Evolutionary conservation across 176 grass and related monocot genomes (phyloP).

Genomic region (Thinopyrum elongatum): DNA sequence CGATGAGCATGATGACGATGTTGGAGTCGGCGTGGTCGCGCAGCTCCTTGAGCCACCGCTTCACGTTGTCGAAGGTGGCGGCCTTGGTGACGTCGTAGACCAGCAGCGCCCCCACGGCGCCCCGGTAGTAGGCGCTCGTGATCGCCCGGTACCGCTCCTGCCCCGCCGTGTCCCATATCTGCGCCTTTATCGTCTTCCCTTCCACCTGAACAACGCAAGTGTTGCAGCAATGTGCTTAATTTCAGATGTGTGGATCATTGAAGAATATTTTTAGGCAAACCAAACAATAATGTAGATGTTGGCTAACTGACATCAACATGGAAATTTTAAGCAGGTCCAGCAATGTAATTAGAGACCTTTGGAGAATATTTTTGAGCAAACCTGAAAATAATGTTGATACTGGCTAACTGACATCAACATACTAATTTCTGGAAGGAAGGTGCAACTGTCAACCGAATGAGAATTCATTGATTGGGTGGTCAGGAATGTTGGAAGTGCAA

Average conservation of each 20-base stretch:
- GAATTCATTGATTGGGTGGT: not conserved
- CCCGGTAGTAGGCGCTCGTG: constrained; percentile 83
- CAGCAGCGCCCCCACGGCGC: constrained; percentile 66
- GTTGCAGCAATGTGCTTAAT: not conserved
- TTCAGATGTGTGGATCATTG: not conserved
- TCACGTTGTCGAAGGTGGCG: constrained; percentile 53
- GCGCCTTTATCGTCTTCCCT: constrained; percentile 63
- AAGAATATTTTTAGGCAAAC: not conserved
- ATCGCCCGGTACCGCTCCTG: constrained; percentile 77
- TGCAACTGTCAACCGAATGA: not conserved
- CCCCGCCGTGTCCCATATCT: constrained; percentile 81
- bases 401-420: not conserved
- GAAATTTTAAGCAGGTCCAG: too few species aligned
- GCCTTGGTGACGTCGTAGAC: constrained; percentile 82
- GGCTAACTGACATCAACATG: too few species aligned
- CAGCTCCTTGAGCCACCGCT: constrained; percentile 79
- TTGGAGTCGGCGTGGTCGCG: constrained; percentile 66
- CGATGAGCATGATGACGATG: constrained; percentile 62
- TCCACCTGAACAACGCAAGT: constrained; percentile 42
- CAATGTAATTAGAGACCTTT: not conserved
- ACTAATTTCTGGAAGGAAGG: not conserved
- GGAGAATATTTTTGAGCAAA: too few species aligned
- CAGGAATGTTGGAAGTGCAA: not conserved
- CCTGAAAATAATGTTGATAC: too few species aligned
- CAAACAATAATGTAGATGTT: not conserved